A percentile compares a stretch with the other conserved stretches of the same genome.
Evolutionary conservation across 1,284 basidiomycete genomes (phyloP).

Genomic region (Gymnopus androsaceus): DNA sequence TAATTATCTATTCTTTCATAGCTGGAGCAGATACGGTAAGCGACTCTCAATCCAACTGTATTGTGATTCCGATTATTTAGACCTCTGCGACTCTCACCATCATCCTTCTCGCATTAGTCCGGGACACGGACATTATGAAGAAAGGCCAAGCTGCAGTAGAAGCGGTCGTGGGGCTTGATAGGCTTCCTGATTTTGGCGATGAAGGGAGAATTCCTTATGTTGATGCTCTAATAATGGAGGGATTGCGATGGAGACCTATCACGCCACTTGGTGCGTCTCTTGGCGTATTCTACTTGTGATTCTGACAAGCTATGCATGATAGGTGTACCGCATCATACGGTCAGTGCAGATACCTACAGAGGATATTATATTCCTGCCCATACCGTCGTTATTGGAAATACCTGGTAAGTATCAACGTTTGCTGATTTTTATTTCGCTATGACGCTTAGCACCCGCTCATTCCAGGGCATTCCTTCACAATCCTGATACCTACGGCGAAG

Average conservation of each 20-base stretch:
- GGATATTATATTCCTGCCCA: too few relatives aligned
- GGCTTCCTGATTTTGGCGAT: constrained; percentile 20
- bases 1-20: not conserved
- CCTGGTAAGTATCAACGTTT: too few relatives aligned
- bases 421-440: too few relatives aligned
- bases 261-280: constrained; percentile 6
- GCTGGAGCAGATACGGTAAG: constrained; percentile 16
- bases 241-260: constrained; percentile 14
- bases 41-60: not conserved
- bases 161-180: constrained; percentile 11
- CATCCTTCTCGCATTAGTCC: constrained; percentile 9
- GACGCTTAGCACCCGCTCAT: too few relatives aligned
- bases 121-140: constrained; percentile 20
- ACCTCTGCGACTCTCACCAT: not conserved
- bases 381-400: too few relatives aligned
- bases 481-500: too few relatives aligned
- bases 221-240: constrained; percentile 16
- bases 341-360: too few relatives aligned
- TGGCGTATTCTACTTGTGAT: not conserved
- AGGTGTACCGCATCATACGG: too few relatives aligned
- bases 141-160: constrained; percentile 23
- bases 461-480: too few relatives aligned
- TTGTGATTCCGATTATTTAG: not conserved
- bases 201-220: constrained; percentile 13
- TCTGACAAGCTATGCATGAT: not conserved